Evolutionary conservation across 2,329 filamentous ascomycete genomes (phyloP).

Genomic region (Aspergillus flavus): DNA sequence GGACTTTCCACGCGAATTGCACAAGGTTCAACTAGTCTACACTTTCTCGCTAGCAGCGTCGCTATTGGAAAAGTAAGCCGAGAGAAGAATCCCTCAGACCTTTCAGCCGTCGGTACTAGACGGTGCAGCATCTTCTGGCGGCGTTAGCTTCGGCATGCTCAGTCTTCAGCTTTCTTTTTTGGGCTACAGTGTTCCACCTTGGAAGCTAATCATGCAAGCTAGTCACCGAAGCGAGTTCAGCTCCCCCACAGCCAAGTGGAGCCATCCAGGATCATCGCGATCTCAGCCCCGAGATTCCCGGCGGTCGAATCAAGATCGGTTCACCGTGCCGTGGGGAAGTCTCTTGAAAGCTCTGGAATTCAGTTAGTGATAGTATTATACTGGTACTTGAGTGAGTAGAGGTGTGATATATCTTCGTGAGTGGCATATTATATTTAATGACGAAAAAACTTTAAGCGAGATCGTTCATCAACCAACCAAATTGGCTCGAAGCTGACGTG

Average conservation of each 20-base stretch:
- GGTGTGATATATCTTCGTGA: neutral
- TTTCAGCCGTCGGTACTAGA: no score
- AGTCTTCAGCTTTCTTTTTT: neutral
- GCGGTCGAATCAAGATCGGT: neutral
- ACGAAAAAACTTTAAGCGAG: neutral
- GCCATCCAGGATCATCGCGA: neutral
- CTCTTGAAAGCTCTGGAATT: neutral
- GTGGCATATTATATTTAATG: no score
- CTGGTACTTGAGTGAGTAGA: neutral
- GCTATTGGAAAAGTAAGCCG: no score
- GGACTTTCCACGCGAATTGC: no score
- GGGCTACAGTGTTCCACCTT: neutral
- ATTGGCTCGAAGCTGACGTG: no score
- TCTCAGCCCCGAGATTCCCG: neutral
- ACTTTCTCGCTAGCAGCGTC: no score
- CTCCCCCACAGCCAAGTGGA: neutral
- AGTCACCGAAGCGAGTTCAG: neutral
- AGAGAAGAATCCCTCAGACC: no score
- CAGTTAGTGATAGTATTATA: neutral
- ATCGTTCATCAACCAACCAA: neutral
- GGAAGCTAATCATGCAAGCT: neutral
- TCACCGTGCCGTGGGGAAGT: neutral
- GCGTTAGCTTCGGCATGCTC: no score
- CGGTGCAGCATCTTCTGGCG: no score
- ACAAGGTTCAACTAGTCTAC: no score